phyloP scores from a whole-genome alignment of 306 rosid species.

The Quillaja saponaria region DNA sequence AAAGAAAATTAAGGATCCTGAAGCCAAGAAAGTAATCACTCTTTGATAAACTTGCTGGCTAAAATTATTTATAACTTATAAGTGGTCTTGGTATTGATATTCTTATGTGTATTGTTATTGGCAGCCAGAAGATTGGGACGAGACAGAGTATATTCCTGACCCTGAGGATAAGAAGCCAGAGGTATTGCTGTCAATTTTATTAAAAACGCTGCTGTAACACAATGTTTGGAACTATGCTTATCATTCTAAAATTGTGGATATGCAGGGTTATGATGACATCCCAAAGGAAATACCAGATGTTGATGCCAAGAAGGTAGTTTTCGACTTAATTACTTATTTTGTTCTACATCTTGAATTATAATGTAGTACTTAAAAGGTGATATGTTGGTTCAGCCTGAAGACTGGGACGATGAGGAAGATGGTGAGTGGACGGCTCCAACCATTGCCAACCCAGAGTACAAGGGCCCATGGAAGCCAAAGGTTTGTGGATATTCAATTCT shows the following conservation, averaged over 20 bases:
- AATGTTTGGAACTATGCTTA: not conserved
- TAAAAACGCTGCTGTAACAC: conserved; percentile 1
- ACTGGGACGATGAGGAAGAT: conserved; percentile 99
- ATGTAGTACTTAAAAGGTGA: conserved; percentile 24
- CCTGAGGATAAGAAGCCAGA: conserved; percentile 98
- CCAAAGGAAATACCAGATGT: conserved; percentile 76
- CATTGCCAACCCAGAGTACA: conserved; percentile 93
- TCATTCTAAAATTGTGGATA: conserved; percentile 23
- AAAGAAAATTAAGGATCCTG: conserved; percentile 91
- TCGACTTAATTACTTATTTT: not conserved
- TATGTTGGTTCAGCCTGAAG: conserved; percentile 74
- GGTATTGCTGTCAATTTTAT: conserved; percentile 41
- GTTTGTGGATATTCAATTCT: conserved; percentile 42
- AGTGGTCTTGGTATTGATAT: conserved; percentile 24
- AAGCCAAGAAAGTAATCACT: conserved; percentile 72
- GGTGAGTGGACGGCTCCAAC: conserved; percentile 99
- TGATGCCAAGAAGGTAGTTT: conserved; percentile 87
- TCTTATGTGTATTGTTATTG: conserved; percentile 21
- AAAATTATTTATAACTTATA: conserved; percentile 1
- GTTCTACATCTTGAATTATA: not conserved
- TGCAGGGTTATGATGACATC: conserved; percentile 92
- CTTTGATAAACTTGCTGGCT: not conserved
- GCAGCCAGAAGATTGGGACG: conserved; percentile 99
- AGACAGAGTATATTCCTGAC: conserved; percentile 88
- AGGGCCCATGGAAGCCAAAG: conserved; percentile 97